Conservation (phyloP, 1,139 yeast species). For the Hyphopichia khmerensis region DNA sequence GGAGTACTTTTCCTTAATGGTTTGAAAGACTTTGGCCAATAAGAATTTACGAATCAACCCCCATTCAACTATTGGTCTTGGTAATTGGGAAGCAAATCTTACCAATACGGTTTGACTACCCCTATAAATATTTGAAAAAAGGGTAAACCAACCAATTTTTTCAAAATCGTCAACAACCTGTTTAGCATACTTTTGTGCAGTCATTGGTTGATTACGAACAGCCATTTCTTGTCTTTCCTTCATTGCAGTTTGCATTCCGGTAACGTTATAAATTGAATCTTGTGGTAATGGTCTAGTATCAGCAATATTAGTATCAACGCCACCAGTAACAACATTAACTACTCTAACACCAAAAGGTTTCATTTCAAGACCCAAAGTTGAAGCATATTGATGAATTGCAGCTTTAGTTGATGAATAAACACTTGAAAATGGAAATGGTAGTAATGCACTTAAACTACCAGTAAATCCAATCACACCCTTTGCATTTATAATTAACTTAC, state of each 20-base stretch:
- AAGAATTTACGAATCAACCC: slow-evolving; percentile 49
- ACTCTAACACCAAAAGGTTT: slow-evolving; percentile 74
- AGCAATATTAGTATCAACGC: slow-evolving; percentile 33
- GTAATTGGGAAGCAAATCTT: slow-evolving; percentile 38
- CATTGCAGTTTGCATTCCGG: slow-evolving; percentile 50
- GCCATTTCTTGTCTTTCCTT: slow-evolving; percentile 61
- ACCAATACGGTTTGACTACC: slow-evolving; percentile 38
- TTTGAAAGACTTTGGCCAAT: slow-evolving; percentile 28
- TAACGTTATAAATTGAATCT: slow-evolving; percentile 53
- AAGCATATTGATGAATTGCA: slow-evolving; percentile 72
- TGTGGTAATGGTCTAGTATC: slow-evolving; percentile 53
- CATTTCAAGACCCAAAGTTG: slow-evolving; percentile 62
- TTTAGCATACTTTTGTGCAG: slow-evolving; percentile 54
- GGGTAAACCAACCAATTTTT: slow-evolving; percentile 22
- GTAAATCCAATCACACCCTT: slow-evolving; percentile 75
- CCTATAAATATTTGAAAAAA: slow-evolving; percentile 45
- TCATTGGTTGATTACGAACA: slow-evolving; percentile 56
- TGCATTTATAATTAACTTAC: slow-evolving; percentile 58
- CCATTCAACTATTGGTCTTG: slow-evolving; percentile 50
- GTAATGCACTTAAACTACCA: slow-evolving; percentile 67
- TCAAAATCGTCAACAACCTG: slow-evolving; percentile 53
- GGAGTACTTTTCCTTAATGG: slow-evolving; percentile 21
- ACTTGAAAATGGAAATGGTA: slow-evolving; percentile 71
- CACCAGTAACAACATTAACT: slow-evolving; percentile 63
- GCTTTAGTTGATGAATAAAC: slow-evolving; percentile 74